Evolutionary conservation across 345 rosid species (phyloP).

Genomic region (Gossypium arboreum): DNA sequence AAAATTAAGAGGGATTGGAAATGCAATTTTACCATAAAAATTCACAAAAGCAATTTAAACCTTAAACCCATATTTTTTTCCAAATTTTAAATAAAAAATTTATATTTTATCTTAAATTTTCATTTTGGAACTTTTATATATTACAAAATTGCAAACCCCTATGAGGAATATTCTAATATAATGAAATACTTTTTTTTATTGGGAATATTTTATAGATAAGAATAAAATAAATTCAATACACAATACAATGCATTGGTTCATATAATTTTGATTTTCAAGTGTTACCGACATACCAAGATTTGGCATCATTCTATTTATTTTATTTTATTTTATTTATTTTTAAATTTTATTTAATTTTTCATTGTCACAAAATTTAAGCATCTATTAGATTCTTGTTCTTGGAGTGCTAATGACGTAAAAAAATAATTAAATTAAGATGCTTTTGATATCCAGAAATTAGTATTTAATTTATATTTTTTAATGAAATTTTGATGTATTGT

Average conservation of each 20-base stretch:
- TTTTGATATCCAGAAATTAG: too few relatives aligned
- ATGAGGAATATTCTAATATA: background rate
- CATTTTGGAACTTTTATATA: background rate
- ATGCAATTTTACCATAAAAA: too few relatives aligned
- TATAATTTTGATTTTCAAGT: background rate
- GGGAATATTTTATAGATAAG: conserved; percentile 1
- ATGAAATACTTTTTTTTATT: background rate
- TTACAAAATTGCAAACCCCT: background rate
- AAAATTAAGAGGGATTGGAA: too few relatives aligned
- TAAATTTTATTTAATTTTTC: background rate
- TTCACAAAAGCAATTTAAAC: background rate
- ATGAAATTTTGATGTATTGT: too few relatives aligned
- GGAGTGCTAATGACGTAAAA: too few relatives aligned
- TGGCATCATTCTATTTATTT: background rate
- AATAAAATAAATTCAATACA: background rate
- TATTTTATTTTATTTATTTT: too few relatives aligned
- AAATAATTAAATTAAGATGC: too few relatives aligned
- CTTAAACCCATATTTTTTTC: background rate
- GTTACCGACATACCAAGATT: background rate
- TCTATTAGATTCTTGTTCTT: background rate
- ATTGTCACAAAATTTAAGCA: background rate
- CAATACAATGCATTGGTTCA: background rate
- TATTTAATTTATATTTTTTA: too few relatives aligned
- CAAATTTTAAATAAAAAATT: too few relatives aligned
- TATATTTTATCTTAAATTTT: too few relatives aligned